Conservation (phyloP, 441 rosid species). For the Erysimum cheiri region DNA sequence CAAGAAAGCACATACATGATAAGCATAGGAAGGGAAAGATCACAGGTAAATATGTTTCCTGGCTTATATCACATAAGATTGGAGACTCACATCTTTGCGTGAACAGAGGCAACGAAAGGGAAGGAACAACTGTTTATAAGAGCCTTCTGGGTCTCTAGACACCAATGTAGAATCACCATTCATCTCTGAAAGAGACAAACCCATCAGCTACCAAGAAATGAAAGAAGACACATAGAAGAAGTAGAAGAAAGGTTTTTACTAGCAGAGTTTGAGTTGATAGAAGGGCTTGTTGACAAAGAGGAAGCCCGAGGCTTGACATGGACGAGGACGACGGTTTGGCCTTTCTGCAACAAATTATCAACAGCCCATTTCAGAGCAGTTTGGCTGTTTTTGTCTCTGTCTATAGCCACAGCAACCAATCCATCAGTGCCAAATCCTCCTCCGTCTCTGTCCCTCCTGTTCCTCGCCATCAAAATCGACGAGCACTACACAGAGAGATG, state of each 20-base stretch:
- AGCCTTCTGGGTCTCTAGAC: constrained; percentile 57
- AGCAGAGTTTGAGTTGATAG: constrained; percentile 37
- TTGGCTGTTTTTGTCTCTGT: constrained; percentile 82
- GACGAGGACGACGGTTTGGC: constrained; percentile 73
- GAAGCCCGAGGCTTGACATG: constrained; percentile 67
- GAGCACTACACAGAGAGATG: not conserved
- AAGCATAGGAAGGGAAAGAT: constrained; percentile 23
- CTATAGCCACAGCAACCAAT: constrained; percentile 75
- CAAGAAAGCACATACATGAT: constrained; percentile 7
- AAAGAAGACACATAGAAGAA: constrained; percentile 7
- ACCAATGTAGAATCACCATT: constrained; percentile 47
- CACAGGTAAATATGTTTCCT: not conserved
- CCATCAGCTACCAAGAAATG: constrained; percentile 26
- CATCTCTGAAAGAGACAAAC: constrained; percentile 45
- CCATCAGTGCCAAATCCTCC: constrained; percentile 47
- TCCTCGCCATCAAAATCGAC: constrained; percentile 32
- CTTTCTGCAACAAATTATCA: constrained; percentile 68
- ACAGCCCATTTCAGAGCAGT: constrained; percentile 80
- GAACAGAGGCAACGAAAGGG: constrained; percentile 96
- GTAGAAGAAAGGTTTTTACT: constrained; percentile 45
- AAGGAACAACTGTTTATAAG: constrained; percentile 72
- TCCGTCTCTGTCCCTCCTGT: constrained; percentile 49
- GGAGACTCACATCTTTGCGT: constrained; percentile 75
- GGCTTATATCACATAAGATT: not conserved
- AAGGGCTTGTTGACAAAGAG: constrained; percentile 39